These are phyloP conservation scores for Scutellaria baicalensis DNA, from an alignment of 257 asterid species.

Conservation along the genomic window DNA sequence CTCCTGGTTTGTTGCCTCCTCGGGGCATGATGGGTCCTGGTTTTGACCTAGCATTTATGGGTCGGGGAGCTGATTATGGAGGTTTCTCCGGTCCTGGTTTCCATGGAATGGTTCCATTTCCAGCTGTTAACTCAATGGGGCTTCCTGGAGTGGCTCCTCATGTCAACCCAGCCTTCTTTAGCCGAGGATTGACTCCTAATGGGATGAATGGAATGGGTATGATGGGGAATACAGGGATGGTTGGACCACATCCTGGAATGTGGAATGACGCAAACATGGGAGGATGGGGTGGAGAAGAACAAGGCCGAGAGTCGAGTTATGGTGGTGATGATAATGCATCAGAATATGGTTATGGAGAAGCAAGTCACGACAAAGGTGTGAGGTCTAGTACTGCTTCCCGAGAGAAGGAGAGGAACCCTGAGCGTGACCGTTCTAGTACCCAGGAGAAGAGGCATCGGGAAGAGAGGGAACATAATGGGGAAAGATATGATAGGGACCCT, in stretches of 20 bases:
- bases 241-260: slow-evolving; percentile 80
- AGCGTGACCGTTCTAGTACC: slow-evolving; percentile 66
- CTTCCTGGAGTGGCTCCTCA: slow-evolving; percentile 98
- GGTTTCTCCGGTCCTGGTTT: slow-evolving; percentile 74
- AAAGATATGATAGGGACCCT: slow-evolving; percentile 25
- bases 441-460: slow-evolving; percentile 73
- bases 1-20: slow-evolving; percentile 78
- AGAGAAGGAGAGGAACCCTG: slow-evolving; percentile 76
- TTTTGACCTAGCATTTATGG: slow-evolving; percentile 88
- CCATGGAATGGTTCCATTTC: slow-evolving; percentile 69
- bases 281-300: slow-evolving; percentile 92
- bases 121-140: slow-evolving; percentile 74
- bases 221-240: slow-evolving; percentile 76
- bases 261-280: slow-evolving; percentile 78
- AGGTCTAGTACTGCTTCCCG: slow-evolving; percentile 48
- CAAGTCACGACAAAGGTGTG: slow-evolving; percentile 62
- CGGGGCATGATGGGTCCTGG: slow-evolving; percentile 96
- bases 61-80: slow-evolving; percentile 81
- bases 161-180: slow-evolving; percentile 90
- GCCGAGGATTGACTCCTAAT: slow-evolving; percentile 85
- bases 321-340: slow-evolving; percentile 82
- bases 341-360: slow-evolving; percentile 79
- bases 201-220: slow-evolving; percentile 91
- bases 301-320: slow-evolving; percentile 84
- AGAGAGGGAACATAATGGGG: slow-evolving; percentile 42